Base-by-base conservation (phyloP, 1,139 yeast species). In the Pichia inconspicua region DNA sequence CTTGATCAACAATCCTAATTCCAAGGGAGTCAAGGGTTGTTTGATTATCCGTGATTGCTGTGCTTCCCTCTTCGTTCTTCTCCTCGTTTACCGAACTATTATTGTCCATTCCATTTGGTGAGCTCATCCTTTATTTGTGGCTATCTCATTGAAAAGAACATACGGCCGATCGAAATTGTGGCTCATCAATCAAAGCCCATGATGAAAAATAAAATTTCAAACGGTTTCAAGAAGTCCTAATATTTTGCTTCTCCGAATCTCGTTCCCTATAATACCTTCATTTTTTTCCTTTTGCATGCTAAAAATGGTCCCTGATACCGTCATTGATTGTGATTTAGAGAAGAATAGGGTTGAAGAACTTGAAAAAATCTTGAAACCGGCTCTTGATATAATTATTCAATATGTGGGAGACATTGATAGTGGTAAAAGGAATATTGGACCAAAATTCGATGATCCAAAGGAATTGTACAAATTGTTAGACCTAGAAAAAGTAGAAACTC, bases 1-100 rank as follows among this genome's bases (percentile, higher is more conserved):
- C 80, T 63, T 90, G 97, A 56, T 85, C 89, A 52, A 87, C 78
- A 5, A 84, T 69, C 58, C 70, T 71, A 39, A 75, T 73, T 5
- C 77, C 77, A 45, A 75, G 54, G 4, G 65, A 55, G 5, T 51
- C 15, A 27, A 53, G 36, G 7, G 32, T 31, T 11, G 39, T 19
- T 14, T 39, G 27, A n/a, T 48, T 37, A 17, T 43, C 15, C 3
- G 17, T 14, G 30, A 30, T 30, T 10, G 41, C 15, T 30, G 32
- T 4, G 15, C 31, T 32, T 38, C 4, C 37, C 8, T 9, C 27
- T 22, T 11, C 43, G 11, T n/a, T 30, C 4, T 5, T 12, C 10
- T 12, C 34, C 14, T 30, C 12, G 4, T 28, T 28, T 7, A 28
- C 12, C 30, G 7, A 28, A 3, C 34, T 30, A 14, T 30, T 14